Conservation (phyloP, 2,329 filamentous ascomycete species). For the Herpotrichia juniperi region DNA sequence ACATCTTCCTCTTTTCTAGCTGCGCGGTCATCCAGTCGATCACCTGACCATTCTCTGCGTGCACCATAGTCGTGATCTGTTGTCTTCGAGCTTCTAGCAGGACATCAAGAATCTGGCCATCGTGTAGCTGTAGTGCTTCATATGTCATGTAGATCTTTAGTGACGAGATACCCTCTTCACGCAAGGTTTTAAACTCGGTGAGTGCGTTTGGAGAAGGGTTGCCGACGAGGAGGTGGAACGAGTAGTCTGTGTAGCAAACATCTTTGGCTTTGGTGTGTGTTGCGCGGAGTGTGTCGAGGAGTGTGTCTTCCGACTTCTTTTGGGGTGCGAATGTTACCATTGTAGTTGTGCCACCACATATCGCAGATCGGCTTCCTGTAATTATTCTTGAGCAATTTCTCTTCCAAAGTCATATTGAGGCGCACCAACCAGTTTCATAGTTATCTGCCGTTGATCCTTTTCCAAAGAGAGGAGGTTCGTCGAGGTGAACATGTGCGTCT, state of each 20-base stretch:
- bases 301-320: conserved; percentile 50
- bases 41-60: conserved; percentile 61
- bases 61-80: conserved; percentile 61
- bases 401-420: not conserved
- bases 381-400: not conserved
- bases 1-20: conserved; percentile 55
- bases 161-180: conserved; percentile 45
- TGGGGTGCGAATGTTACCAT: conserved; percentile 58
- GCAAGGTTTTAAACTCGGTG: conserved; percentile 42
- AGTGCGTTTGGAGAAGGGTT: conserved; percentile 43
- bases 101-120: conserved; percentile 47
- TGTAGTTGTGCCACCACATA: conserved; percentile 57
- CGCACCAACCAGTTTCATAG: conserved; percentile 41
- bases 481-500: conserved; percentile 55
- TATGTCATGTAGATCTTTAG: conserved; percentile 55
- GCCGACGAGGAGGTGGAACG: conserved; percentile 47
- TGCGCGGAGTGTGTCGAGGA: conserved; percentile 51
- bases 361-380: conserved; percentile 51
- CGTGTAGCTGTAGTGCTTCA: conserved; percentile 45
- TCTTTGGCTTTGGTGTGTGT: conserved; percentile 51
- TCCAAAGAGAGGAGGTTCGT: conserved; percentile 54
- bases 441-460: conserved; percentile 48
- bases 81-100: conserved; percentile 49
- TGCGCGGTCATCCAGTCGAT: conserved; percentile 61
- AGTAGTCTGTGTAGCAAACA: conserved; percentile 58